Conservation (phyloP, 2,329 filamentous ascomycete species). For the Didymella arachidicola region DNA sequence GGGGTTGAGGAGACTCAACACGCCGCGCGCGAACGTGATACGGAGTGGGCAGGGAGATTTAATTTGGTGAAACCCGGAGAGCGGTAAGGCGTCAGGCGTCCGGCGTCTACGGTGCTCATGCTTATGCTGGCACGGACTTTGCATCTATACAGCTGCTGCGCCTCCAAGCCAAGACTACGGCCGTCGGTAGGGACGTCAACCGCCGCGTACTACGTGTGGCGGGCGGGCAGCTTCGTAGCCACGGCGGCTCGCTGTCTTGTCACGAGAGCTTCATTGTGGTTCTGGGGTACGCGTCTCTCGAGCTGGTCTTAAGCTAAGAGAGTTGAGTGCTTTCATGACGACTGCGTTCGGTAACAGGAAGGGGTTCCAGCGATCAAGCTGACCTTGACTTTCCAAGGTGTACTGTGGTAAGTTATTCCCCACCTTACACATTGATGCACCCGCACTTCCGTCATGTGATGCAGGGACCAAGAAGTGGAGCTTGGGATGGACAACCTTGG, state of each 20-base stretch:
- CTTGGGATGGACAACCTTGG: background rate
- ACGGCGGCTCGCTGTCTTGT: conserved; percentile 2
- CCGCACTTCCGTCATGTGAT: conserved; percentile 22
- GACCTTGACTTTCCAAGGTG: background rate
- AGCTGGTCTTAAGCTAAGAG: conserved; percentile 6
- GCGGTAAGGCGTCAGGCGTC: conserved; percentile 26
- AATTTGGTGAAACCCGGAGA: conserved; percentile 19
- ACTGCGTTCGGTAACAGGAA: conserved; percentile 1
- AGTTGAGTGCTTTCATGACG: conserved; percentile 3
- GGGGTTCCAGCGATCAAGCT: background rate
- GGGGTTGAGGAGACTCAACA: background rate
- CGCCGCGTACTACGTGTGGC: conserved; percentile 34
- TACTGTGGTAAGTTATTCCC: background rate
- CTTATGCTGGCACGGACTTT: conserved; percentile 17
- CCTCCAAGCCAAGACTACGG: conserved; percentile 34
- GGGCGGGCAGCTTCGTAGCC: conserved; percentile 6
- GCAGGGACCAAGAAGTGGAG: conserved; percentile 24
- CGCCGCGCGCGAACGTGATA: conserved; percentile 9
- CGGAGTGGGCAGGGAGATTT: conserved; percentile 4
- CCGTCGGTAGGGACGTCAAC: conserved; percentile 32
- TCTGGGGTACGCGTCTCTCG: conserved; percentile 18
- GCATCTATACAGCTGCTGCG: conserved; percentile 24
- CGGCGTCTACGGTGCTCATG: conserved; percentile 14
- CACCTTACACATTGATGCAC: conserved; percentile 18
- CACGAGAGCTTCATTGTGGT: conserved; percentile 6